phyloP scores from a whole-genome alignment of 495 filamentous ascomycete genomes.

The Pseudomonodictys pantanalensis region DNA sequence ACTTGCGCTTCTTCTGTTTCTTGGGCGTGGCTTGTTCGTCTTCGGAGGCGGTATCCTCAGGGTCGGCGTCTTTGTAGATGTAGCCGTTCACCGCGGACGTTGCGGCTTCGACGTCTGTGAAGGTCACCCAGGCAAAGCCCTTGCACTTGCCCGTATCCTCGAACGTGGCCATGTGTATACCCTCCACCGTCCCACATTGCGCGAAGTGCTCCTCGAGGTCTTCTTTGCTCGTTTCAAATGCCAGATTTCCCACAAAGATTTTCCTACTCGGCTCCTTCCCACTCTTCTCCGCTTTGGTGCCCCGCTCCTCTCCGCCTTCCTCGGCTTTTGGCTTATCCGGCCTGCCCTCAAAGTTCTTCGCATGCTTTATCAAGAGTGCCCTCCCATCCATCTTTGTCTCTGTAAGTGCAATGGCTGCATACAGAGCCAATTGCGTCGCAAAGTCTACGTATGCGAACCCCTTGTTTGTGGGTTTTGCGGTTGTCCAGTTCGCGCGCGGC shows the following conservation, averaged over 20 bases:
- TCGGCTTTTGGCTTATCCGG: conserved; percentile 57
- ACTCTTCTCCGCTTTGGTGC: conserved; percentile 33
- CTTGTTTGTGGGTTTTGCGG: conserved; percentile 61
- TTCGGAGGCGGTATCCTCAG: conserved; percentile 40
- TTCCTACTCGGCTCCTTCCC: conserved; percentile 64
- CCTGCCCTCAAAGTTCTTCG: conserved; percentile 79
- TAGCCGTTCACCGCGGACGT: conserved; percentile 79
- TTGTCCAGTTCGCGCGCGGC: conserved; percentile 42
- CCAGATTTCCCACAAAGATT: conserved; percentile 89
- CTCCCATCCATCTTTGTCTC: conserved; percentile 75
- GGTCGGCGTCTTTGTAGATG: conserved; percentile 46
- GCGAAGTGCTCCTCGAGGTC: conserved; percentile 72
- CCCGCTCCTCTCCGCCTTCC: conserved; percentile 27
- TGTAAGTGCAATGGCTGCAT: conserved; percentile 70
- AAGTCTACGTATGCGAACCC: conserved; percentile 98
- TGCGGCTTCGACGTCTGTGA: conserved; percentile 71
- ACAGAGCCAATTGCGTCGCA: conserved; percentile 59
- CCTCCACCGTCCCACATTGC: conserved; percentile 74
- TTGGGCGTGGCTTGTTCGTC: conserved; percentile 41
- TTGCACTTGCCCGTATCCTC: conserved; percentile 98
- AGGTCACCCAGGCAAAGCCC: conserved; percentile 92
- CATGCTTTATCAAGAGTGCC: conserved; percentile 85
- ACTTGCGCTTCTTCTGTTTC: conserved; percentile 64
- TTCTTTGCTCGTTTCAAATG: conserved; percentile 81
- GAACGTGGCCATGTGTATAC: conserved; percentile 87